These are phyloP conservation scores for Cryptococcus maquisensis DNA, from an alignment of 1,284 basidiomycete species.

Conservation along the genomic window DNA sequence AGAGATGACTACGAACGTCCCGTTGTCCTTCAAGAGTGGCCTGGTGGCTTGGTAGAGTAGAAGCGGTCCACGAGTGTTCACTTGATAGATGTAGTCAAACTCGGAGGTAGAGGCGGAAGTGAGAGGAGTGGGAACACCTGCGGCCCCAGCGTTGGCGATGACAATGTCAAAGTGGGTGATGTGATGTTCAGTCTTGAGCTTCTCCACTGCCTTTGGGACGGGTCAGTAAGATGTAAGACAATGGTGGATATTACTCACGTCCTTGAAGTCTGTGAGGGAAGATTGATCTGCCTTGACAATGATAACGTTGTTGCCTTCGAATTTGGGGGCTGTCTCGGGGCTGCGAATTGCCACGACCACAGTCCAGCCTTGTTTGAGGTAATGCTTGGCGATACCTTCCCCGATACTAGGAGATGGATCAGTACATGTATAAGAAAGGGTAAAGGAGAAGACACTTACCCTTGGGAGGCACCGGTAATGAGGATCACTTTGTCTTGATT, in stretches of 20 bases:
- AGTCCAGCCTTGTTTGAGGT: conserved; percentile 8
- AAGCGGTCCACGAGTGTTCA: conserved; percentile 16
- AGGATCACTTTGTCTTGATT: conserved; percentile 1
- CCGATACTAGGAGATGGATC: conserved; percentile 10
- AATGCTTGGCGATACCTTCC: neutral
- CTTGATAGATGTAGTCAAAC: conserved; percentile 1
- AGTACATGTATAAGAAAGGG: neutral
- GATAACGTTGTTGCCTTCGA: neutral
- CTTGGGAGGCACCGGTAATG: conserved; percentile 10
- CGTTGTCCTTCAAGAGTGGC: conserved; percentile 7
- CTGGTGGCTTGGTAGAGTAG: conserved; percentile 20
- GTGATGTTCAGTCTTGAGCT: conserved; percentile 12
- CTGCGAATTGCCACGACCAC: conserved; percentile 4
- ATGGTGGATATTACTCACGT: too few relatives aligned
- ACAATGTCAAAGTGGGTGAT: conserved; percentile 16
- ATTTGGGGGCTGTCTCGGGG: conserved; percentile 9
- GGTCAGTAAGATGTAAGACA: too few relatives aligned
- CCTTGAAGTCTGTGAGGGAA: too few relatives aligned
- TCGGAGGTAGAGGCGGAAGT: conserved; percentile 2
- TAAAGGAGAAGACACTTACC: too few relatives aligned
- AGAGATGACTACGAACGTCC: conserved; percentile 22
- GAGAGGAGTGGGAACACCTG: neutral
- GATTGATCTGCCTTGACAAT: too few relatives aligned
- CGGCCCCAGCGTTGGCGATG: conserved; percentile 21
- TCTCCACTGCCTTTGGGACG: conserved; percentile 15